Percentiles rank a stretch among this genome's conserved stretches.
phyloP scores from a whole-genome alignment of 2,329 filamentous ascomycete species.

The Aureobasidium melanogenum region DNA sequence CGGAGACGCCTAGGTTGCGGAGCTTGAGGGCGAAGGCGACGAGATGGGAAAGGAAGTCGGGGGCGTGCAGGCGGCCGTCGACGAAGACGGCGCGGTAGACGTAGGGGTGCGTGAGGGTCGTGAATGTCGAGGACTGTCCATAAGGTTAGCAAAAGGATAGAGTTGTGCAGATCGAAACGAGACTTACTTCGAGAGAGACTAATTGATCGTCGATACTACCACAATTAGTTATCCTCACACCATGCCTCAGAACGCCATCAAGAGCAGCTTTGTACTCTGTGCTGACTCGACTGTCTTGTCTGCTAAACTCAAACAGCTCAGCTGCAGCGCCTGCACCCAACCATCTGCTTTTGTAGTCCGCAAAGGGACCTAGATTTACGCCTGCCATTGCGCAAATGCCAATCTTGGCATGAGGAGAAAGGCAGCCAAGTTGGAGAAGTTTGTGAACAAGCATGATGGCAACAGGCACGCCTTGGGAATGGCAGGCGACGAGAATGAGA shows the following conservation, averaged over 20 bases:
- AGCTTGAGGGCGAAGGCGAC: constrained; percentile 90
- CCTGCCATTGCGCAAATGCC: constrained; percentile 86
- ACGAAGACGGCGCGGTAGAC: constrained; percentile 95
- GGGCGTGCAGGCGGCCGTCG: constrained; percentile 82
- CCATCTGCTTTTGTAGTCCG: constrained; percentile 82
- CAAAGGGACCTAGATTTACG: constrained; percentile 85
- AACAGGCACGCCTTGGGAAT: constrained; percentile 93
- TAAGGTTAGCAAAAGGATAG: background rate
- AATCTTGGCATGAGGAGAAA: constrained; percentile 60
- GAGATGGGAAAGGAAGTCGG: constrained; percentile 87
- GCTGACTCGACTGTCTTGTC: constrained; percentile 71
- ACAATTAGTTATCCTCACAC: constrained; percentile 75
- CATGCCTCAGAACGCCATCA: constrained; percentile 64
- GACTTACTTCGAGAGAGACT: constrained; percentile 72
- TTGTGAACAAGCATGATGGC: constrained; percentile 88
- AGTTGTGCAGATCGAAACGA: background rate
- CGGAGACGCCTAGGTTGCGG: constrained; percentile 83
- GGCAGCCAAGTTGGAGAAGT: constrained; percentile 79
- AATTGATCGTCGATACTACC: constrained; percentile 96
- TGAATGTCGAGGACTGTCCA: constrained; percentile 68
- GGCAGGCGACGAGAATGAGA: constrained; percentile 83
- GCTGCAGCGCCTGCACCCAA: constrained; percentile 76
- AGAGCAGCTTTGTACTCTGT: constrained; percentile 71
- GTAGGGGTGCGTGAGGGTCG: constrained; percentile 78
- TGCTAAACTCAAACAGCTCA: constrained; percentile 89